Percentiles rank a stretch among this genome's conserved stretches.
phyloP scores from a whole-genome alignment of 1,284 basidiomycete genomes.

The Ganoderma resinaceum region DNA sequence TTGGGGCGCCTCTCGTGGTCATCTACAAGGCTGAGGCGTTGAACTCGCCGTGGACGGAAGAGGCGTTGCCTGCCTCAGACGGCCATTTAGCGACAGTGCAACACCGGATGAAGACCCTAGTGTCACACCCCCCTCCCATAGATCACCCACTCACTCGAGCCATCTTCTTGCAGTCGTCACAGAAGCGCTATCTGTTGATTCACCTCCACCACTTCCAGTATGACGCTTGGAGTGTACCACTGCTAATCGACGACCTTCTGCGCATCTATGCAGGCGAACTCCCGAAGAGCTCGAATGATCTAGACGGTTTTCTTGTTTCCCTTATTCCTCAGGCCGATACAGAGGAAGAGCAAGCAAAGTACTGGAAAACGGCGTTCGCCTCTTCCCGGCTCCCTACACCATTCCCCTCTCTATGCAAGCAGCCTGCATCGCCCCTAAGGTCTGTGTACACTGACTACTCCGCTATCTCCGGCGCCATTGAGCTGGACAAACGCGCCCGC shows the following conservation, averaged over 20 bases:
- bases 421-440: constrained; percentile 15
- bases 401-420: constrained; percentile 40
- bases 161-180: constrained; percentile 40
- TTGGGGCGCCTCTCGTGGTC: constrained; percentile 44
- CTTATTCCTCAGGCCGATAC: constrained; percentile 35
- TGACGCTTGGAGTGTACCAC: constrained; percentile 55
- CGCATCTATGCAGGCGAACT: constrained; percentile 43
- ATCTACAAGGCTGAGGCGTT: constrained; percentile 42
- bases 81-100: constrained; percentile 32
- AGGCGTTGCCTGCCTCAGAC: constrained; percentile 29
- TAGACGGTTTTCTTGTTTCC: constrained; percentile 42
- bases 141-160: constrained; percentile 44
- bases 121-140: constrained; percentile 45
- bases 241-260: constrained; percentile 51
- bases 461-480: constrained; percentile 32
- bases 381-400: constrained; percentile 37
- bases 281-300: constrained; percentile 40
- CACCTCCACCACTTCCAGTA: constrained; percentile 60
- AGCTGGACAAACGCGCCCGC: constrained; percentile 41
- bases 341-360: constrained; percentile 44
- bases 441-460: constrained; percentile 33
- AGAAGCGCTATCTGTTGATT: constrained; percentile 46
- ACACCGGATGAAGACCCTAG: constrained; percentile 42
- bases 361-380: constrained; percentile 49
- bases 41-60: constrained; percentile 33